phyloP scores from a whole-genome alignment of 208 protist genomes.

The Trypanosoma mega region DNA sequence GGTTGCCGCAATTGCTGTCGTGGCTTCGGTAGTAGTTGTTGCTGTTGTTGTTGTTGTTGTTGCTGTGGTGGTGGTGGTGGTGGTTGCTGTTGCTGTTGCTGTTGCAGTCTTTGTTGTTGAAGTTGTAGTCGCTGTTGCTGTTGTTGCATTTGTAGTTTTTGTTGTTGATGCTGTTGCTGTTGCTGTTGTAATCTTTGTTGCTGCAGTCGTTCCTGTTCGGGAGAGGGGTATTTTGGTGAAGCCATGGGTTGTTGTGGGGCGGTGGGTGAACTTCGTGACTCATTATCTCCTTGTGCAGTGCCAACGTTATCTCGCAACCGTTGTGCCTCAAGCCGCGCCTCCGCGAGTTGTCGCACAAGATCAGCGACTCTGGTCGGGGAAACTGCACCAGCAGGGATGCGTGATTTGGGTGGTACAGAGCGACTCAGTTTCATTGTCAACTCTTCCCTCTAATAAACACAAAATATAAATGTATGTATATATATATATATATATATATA shows the following conservation, averaged over 20 bases:
- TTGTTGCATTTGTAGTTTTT: neutral
- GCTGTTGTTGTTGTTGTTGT: no score
- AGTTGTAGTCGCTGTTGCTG: neutral
- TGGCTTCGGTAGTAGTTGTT: no score
- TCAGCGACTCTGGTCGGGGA: slow-evolving; percentile 46
- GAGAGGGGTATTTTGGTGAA: no score
- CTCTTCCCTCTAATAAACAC: no score
- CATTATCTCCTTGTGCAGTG: slow-evolving; percentile 20
- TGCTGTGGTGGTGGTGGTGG: no score
- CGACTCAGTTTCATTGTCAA: neutral
- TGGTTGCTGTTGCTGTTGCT: no score
- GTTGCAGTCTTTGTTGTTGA: neutral
- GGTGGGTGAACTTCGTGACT: neutral
- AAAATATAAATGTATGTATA: neutral
- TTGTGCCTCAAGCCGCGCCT: slow-evolving; percentile 44
- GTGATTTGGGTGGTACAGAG: neutral
- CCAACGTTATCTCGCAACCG: slow-evolving; percentile 38
- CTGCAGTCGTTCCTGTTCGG: neutral
- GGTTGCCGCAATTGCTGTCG: no score
- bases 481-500: slow-evolving; percentile 1
- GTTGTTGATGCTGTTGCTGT: neutral
- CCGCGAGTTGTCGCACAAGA: slow-evolving; percentile 69
- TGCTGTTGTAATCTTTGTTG: neutral
- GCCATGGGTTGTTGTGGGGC: neutral
- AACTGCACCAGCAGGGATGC: slow-evolving; percentile 18